These are phyloP conservation scores for Malassezia obtusa DNA, from an alignment of 1,284 basidiomycete species.

Conservation along the genomic window DNA sequence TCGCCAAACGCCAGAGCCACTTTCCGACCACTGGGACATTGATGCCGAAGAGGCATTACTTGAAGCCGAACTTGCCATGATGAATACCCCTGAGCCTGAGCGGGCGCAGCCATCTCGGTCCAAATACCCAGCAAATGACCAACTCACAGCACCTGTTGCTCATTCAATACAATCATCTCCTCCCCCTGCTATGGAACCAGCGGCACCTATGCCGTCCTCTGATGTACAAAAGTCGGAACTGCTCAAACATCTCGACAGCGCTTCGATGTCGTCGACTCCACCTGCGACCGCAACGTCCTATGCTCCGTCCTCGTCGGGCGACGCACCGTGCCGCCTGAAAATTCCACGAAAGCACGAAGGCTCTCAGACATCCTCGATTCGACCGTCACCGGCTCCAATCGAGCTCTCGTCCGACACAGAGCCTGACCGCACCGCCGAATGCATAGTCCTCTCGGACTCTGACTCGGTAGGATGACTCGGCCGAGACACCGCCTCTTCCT, in stretches of 20 bases:
- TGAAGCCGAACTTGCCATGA: slow-evolving; percentile 5
- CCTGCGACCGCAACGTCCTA: too few relatives aligned
- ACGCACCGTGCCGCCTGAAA: not conserved
- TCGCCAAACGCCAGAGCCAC: not conserved
- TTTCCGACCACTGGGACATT: slow-evolving; percentile 4
- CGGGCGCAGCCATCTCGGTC: not conserved
- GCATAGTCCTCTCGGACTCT: not conserved
- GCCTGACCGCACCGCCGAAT: not conserved
- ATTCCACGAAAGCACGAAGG: not conserved
- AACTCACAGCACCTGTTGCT: too few relatives aligned
- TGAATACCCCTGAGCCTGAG: not conserved
- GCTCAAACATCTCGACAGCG: slow-evolving; percentile 5
- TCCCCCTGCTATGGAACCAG: too few relatives aligned
- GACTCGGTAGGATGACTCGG: not conserved
- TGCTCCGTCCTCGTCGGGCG: not conserved
- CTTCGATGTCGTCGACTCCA: too few relatives aligned
- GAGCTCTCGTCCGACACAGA: slow-evolving; percentile 1
- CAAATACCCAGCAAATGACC: not conserved
- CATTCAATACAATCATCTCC: too few relatives aligned
- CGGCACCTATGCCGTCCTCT: not conserved
- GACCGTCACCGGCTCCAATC: not conserved
- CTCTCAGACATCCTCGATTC: not conserved
- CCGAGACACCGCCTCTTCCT: not conserved
- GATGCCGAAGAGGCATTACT: slow-evolving; percentile 10
- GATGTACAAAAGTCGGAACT: not conserved